Conservation (phyloP, 108 stramenopile genomes). For the Skeletonema potamos region DNA sequence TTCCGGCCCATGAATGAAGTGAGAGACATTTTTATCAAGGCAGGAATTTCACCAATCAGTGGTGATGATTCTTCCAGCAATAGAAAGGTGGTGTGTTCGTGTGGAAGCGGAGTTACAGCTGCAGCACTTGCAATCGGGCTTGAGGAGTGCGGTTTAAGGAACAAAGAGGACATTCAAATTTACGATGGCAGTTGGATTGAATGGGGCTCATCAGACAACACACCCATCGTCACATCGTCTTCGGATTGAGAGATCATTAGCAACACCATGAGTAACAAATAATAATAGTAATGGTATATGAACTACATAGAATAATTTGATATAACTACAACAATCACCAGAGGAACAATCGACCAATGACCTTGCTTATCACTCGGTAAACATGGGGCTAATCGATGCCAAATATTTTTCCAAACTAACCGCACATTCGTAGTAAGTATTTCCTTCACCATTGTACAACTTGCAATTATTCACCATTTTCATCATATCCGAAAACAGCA, state of each 20-base stretch:
- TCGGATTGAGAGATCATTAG: not conserved
- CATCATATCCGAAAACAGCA: constrained; percentile 86
- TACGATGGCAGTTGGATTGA: constrained; percentile 84
- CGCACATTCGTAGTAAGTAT: constrained; percentile 78
- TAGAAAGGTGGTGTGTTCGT: constrained; percentile 50
- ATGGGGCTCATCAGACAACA: constrained; percentile 51
- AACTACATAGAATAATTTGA: not conserved
- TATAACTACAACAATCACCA: not conserved
- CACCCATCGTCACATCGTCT: constrained; percentile 49
- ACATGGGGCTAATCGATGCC: constrained; percentile 25
- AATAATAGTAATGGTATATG: not conserved
- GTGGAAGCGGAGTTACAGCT: constrained; percentile 76
- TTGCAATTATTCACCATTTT: constrained; percentile 95
- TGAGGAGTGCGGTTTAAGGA: constrained; percentile 57
- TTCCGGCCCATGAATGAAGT: constrained; percentile 48
- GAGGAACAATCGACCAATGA: too few species aligned
- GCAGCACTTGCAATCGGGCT: constrained; percentile 62
- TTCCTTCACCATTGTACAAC: constrained; percentile 81
- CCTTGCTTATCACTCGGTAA: not conserved
- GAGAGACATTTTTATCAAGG: constrained; percentile 38
- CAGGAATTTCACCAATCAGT: constrained; percentile 38
- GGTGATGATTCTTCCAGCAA: not conserved
- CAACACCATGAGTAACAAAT: not conserved
- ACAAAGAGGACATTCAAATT: constrained; percentile 44
- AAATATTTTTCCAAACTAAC: constrained; percentile 74